Evolutionary conservation across 73 alveolate species (phyloP).

Genomic region (Effrenium voratum): DNA sequence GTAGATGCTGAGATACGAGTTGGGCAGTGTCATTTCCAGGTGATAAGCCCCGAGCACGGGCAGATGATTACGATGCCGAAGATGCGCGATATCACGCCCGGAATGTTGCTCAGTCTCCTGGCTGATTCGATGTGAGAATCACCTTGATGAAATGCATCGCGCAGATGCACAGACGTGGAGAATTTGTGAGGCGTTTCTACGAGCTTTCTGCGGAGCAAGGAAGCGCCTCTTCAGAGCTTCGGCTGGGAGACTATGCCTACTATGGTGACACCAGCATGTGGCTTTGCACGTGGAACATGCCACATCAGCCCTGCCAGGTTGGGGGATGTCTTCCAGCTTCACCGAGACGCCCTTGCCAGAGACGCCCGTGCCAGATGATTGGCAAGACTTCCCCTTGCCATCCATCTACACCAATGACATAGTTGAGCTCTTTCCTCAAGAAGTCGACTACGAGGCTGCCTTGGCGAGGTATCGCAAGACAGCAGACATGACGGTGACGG

Average conservation of each 20-base stretch:
- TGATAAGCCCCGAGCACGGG: neutral
- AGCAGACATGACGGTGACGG: conserved; percentile 85
- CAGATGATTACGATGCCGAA: conserved; percentile 60
- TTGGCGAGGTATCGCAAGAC: conserved; percentile 91
- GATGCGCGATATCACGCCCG: conserved; percentile 31
- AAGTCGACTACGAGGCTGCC: conserved; percentile 81
- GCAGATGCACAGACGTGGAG: neutral
- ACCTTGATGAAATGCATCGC: too few relatives aligned
- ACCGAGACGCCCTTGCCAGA: neutral
- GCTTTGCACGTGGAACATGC: too few relatives aligned
- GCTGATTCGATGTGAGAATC: neutral
- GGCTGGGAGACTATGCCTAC: conserved; percentile 91
- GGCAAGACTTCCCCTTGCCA: conserved; percentile 77
- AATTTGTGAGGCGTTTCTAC: conserved; percentile 71
- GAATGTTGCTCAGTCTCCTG: conserved; percentile 35
- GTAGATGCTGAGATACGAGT: neutral
- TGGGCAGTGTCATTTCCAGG: neutral
- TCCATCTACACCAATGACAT: conserved; percentile 66
- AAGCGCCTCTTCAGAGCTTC: conserved; percentile 72
- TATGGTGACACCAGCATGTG: too few relatives aligned
- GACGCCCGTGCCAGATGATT: neutral
- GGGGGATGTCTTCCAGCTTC: conserved; percentile 87
- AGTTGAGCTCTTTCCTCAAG: conserved; percentile 28
- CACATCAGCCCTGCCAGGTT: too few relatives aligned
- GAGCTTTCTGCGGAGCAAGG: conserved; percentile 94